A percentile compares a stretch with the other conserved stretches of the same genome.
Evolutionary conservation across 768 basidiomycete genomes (phyloP).

Genomic region (Rhodotorula kratochvilovae): DNA sequence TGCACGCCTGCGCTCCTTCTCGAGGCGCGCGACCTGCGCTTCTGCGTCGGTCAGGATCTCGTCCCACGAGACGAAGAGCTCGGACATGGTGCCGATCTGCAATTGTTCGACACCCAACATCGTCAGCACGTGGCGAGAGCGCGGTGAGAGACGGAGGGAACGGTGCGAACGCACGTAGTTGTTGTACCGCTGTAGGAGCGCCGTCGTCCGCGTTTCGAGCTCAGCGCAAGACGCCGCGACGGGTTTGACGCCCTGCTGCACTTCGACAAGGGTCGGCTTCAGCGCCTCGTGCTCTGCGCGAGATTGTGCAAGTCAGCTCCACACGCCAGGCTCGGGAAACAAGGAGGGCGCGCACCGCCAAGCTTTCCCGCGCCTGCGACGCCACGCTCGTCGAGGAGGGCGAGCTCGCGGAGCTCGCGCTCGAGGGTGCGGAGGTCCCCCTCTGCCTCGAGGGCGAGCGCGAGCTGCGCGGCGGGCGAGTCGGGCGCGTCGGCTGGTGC

Average conservation of each 20-base stretch:
- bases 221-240: constrained; percentile 33
- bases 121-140: no score
- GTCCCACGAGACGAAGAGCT: constrained; percentile 41
- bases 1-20: constrained; percentile 15
- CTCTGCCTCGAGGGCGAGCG: constrained; percentile 40
- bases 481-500: neutral
- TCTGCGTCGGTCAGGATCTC: constrained; percentile 35
- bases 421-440: constrained; percentile 35
- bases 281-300: constrained; percentile 29
- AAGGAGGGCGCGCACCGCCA: constrained; percentile 16
- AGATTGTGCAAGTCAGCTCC: no score
- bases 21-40: constrained; percentile 23
- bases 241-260: constrained; percentile 21
- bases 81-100: constrained; percentile 40
- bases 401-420: constrained; percentile 38
- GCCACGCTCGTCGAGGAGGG: constrained; percentile 21
- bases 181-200: constrained; percentile 27
- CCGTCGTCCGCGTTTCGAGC: constrained; percentile 15
- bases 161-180: constrained; percentile 19
- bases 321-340: no score
- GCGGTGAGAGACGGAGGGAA: neutral
- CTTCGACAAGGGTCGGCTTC: neutral
- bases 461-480: constrained; percentile 27
- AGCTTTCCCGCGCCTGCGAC: constrained; percentile 32
- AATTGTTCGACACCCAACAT: no score